Evolutionary conservation across 2,329 filamentous ascomycete species (phyloP).

Genomic region (Huntiella savannae): DNA sequence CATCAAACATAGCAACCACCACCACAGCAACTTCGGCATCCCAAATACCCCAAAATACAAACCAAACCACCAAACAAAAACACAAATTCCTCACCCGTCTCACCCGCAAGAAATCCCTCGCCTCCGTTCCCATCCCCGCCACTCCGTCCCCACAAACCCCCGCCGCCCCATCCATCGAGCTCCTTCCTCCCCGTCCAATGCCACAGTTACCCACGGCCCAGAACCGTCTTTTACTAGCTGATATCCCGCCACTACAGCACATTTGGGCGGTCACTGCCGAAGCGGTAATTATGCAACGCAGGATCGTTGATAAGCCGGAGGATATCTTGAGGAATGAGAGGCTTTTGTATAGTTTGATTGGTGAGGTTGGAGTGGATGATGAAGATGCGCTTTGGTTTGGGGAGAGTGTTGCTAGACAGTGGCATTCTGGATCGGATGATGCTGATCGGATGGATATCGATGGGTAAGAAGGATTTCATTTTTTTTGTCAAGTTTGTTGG

Average conservation of each 20-base stretch:
- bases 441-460: slow-evolving; percentile 26
- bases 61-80: slow-evolving; percentile 26
- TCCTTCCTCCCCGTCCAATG: slow-evolving; percentile 34
- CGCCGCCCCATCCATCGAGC: not conserved
- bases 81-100: slow-evolving; percentile 32
- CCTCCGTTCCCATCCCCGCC: not conserved
- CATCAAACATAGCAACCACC: not conserved
- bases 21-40: slow-evolving; percentile 15
- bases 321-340: slow-evolving; percentile 46
- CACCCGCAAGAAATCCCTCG: slow-evolving; percentile 37
- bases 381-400: slow-evolving; percentile 47
- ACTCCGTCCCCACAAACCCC: slow-evolving; percentile 3
- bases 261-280: slow-evolving; percentile 47
- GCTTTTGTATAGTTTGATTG: slow-evolving; percentile 44
- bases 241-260: slow-evolving; percentile 37
- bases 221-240: slow-evolving; percentile 29
- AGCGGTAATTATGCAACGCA: slow-evolving; percentile 38
- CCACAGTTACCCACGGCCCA: slow-evolving; percentile 31
- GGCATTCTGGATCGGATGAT: slow-evolving; percentile 27
- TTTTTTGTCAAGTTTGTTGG: not conserved
- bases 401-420: slow-evolving; percentile 31
- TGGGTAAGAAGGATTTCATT: not conserved
- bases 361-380: slow-evolving; percentile 37
- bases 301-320: slow-evolving; percentile 35
- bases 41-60: slow-evolving; percentile 19